Evolutionary conservation across 2,329 filamentous ascomycete species (phyloP), one percentile per base, ranked within the genome.

Genomic region (Colletotrichum falcatum): DNA sequence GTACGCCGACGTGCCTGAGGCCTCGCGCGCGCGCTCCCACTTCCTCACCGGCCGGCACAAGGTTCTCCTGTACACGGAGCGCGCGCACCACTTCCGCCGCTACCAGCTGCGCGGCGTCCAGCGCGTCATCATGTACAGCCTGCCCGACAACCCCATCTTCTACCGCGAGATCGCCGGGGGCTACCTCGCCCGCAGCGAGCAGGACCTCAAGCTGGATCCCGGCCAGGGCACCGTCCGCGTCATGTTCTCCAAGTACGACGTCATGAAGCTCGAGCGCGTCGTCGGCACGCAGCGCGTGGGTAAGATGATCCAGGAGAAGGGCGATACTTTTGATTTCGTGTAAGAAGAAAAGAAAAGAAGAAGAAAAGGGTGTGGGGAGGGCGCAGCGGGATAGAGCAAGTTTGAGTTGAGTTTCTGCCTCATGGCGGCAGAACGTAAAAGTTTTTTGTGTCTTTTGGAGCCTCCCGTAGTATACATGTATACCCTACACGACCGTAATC

Each of bases 1-100:
- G 81, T 98, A 98, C 80, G 92, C 93, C 0, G 89, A 92, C 55
- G 84, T 91, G 9, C 88, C 90, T 9, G 94, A 97, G 73, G 91
- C 94, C 37, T 91, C 94, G 51, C 90, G 95, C 48, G 94, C 95
- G 11, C 88, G 95, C 30, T 95, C 93, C 16, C 93, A 98, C 78
- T 98, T 99, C 81, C 83, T 94, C 73, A 92, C 85, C 48, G 96
- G 95, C 6, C 87, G 94, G 20, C 93, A 98, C 78, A 90, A 90
- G 26, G 87, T 98, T 23, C 82, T 99, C 48, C 84, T 99, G 20
- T 99, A 98, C 82, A 97, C 95, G 2, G 95, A 97, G 79, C 91
- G 96, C 70, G 93, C 95, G n/a, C 96, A 99, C 81, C 96, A 99
- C 81, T 98, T 98, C 85, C 90, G 94, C 60, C 88, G 96, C n/a